A percentile compares a stretch with the other conserved stretches of the same genome.
phyloP scores from a whole-genome alignment of 345 rosid species.

The Pistacia atlantica region DNA sequence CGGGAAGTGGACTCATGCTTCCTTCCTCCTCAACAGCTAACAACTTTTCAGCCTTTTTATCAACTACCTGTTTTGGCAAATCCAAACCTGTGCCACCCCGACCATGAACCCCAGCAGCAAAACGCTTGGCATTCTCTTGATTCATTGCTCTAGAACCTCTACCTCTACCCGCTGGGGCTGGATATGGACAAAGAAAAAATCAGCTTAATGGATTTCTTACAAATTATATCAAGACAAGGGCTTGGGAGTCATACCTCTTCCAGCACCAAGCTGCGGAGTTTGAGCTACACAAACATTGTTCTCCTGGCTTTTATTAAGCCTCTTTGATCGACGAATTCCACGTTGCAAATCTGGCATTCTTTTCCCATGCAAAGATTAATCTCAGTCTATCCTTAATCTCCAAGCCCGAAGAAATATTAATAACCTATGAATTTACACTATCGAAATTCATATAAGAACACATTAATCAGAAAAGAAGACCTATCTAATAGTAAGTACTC shows the following conservation, averaged over 20 bases:
- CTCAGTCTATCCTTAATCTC: constrained; percentile 17
- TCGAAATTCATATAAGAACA: not conserved
- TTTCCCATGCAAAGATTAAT: constrained; percentile 37
- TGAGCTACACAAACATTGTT: constrained; percentile 40
- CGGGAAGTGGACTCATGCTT: constrained; percentile 43
- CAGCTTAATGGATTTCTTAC: constrained; percentile 9
- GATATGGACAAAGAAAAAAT: constrained; percentile 16
- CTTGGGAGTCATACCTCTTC: constrained; percentile 31
- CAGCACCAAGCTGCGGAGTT: constrained; percentile 32
- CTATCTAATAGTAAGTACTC: not conserved
- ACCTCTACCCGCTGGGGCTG: constrained; percentile 42
- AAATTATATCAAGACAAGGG: constrained; percentile 12
- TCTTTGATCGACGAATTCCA: constrained; percentile 45
- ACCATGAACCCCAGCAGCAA: constrained; percentile 31
- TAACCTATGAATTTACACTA: not conserved
- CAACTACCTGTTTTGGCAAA: constrained; percentile 39
- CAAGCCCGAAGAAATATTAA: not conserved
- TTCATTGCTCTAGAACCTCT: constrained; percentile 44
- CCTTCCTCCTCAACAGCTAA: constrained; percentile 42
- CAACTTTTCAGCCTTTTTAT: constrained; percentile 42
- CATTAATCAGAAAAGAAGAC: not conserved
- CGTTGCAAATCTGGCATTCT: constrained; percentile 47
- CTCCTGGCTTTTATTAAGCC: constrained; percentile 41
- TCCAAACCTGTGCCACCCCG: constrained; percentile 31
- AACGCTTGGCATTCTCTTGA: constrained; percentile 35